Evolutionary conservation across 1,139 yeast genomes (phyloP), one percentile per base, ranked within the genome.

Genomic region (Geotrichum candidum): DNA sequence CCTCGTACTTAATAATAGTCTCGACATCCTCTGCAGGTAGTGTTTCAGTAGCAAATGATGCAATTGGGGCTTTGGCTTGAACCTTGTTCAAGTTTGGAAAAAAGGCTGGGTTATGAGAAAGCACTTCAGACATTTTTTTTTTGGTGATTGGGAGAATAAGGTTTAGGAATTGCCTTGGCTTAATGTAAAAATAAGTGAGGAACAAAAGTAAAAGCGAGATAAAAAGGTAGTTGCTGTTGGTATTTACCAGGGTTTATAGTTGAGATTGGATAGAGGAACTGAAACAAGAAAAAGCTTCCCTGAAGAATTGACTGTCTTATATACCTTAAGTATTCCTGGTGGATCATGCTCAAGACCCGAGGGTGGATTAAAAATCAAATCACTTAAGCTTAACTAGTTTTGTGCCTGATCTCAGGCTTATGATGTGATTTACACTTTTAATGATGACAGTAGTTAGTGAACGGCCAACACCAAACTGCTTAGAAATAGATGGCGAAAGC

Each of bases 1-100:
- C 29, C n/a, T 33, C 33, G 27, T 58, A 58, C 15, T 50, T 53
- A 25, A 58, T 50, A 2, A 4, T 35, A 27, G 56, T 41, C 7
- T 25, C 15, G 7, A 58, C 54, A 22, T 54, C 33, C 50, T 58
- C 61, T 31, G 31, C 51, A 13, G 38, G 57, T 7, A 51, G 45
- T 3, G 48, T 31, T 18, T 51, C 9, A n/a, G 13, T 18, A 22
- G n/a, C 10, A 22, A 13, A 1, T 31, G 53, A 22, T 11, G 51
- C 15, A 22, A n/a, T 15, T 52, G 29, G 18, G 46, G 15, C 25
- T 22, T 23, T 27, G 18, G 6, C 25, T 22, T 23, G n/a, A 25
- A 29, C 25, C 15, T 29, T 29, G 15, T n/a, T 15, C 23, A n/a
- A 41, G n/a, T 41, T 41, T 41, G 22, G 10, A 45, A n/a, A 29